Percentiles rank a stretch among this genome's conserved stretches.
Conservation (phyloP, 2,329 filamentous ascomycete genomes). For the Fusarium lyarnte region DNA sequence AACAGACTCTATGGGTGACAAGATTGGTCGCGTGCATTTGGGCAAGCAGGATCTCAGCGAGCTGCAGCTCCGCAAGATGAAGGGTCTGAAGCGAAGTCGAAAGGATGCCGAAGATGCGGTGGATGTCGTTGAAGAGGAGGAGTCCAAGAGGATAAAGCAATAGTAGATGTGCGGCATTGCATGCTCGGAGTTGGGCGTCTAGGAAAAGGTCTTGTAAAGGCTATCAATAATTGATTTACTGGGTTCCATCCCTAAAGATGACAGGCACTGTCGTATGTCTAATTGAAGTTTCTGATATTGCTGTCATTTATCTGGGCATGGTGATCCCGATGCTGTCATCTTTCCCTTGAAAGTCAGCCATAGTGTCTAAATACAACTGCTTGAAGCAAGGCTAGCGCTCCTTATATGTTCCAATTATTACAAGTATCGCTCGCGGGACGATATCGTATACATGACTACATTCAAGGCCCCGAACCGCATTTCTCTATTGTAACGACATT, state of each 20-base stretch:
- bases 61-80: constrained; percentile 98
- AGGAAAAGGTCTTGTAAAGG: constrained; percentile 42
- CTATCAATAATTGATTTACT: constrained; percentile 45
- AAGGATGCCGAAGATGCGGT: constrained; percentile 63
- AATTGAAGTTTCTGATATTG: not conserved
- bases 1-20: constrained; percentile 92
- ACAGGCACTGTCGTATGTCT: not conserved
- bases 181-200: constrained; percentile 47
- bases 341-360: not conserved
- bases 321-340: not conserved
- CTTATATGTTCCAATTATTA: not conserved
- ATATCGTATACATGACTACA: not conserved
- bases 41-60: constrained; percentile 88
- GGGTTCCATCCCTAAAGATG: constrained; percentile 15
- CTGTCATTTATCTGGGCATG: not conserved
- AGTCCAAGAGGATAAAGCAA: constrained; percentile 51
- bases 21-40: constrained; percentile 91
- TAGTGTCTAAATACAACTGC: not conserved
- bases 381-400: not conserved
- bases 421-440: not conserved
- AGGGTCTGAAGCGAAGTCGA: constrained; percentile 89
- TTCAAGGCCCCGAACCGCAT: not conserved
- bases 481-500: constrained; percentile 18
- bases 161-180: constrained; percentile 37
- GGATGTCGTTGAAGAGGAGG: constrained; percentile 54